phyloP scores from a whole-genome alignment of 352 stramenopile species.

The Thraustotheca clavata region DNA sequence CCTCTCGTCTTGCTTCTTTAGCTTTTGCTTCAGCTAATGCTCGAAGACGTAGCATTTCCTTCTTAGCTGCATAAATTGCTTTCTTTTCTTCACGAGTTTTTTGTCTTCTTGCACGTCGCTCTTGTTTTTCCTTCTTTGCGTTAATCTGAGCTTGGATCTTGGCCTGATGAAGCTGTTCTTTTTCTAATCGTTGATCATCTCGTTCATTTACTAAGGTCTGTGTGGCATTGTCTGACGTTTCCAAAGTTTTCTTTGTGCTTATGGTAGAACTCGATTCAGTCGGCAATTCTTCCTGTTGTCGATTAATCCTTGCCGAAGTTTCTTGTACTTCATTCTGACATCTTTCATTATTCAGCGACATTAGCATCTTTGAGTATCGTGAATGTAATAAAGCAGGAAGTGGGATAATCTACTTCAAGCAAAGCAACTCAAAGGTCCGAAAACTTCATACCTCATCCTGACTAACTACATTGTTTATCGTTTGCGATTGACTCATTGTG shows the following conservation, averaged over 20 bases:
- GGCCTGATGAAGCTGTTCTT: too few species aligned
- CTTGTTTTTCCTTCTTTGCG: not conserved
- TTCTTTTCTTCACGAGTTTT: not conserved
- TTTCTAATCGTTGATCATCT: too few species aligned
- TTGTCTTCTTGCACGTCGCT: not conserved
- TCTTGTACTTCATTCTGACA: not conserved
- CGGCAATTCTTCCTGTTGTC: not conserved
- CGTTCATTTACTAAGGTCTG: too few species aligned
- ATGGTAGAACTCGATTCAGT: not conserved
- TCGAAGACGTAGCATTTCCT: not conserved
- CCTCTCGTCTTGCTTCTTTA: not conserved
- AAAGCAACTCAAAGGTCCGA: not conserved
- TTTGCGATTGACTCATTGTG: constrained; percentile 9
- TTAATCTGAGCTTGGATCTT: not conserved
- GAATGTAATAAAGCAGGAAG: constrained; percentile 12
- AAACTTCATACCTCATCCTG: constrained; percentile 8
- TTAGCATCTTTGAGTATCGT: constrained; percentile 13
- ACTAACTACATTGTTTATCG: not conserved
- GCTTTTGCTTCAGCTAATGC: not conserved
- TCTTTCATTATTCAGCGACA: too few species aligned
- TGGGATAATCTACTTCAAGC: not conserved
- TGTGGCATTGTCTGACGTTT: not conserved
- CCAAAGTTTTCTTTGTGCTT: not conserved
- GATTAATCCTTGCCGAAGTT: not conserved
- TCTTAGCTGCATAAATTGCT: not conserved